phyloP scores from a whole-genome alignment of 176 grass and related monocot genomes.

The Oryza brachyantha region DNA sequence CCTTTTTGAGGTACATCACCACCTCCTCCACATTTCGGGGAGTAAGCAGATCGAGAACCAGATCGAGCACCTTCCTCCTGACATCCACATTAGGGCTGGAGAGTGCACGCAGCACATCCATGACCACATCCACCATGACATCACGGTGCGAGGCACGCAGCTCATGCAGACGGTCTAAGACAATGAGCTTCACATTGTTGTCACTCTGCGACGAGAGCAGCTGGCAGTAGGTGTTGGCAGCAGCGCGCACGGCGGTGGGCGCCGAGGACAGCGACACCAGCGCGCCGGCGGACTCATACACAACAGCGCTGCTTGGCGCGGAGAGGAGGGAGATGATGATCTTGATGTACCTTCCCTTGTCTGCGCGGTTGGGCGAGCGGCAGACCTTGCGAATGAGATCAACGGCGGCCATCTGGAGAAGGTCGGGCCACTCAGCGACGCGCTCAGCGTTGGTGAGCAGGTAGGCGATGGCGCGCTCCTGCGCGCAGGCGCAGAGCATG shows the following conservation, averaged over 20 bases:
- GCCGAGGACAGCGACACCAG: slow-evolving; percentile 61
- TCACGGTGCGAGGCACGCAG: slow-evolving; percentile 49
- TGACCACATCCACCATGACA: slow-evolving; percentile 61
- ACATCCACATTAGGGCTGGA: slow-evolving; percentile 62
- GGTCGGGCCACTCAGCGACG: slow-evolving; percentile 50
- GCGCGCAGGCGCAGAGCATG: slow-evolving; percentile 47
- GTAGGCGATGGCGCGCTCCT: slow-evolving; percentile 56
- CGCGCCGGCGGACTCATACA: slow-evolving; percentile 52
- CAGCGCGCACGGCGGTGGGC: slow-evolving; percentile 49
- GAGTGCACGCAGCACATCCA: slow-evolving; percentile 54
- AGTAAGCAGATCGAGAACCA: slow-evolving; percentile 62
- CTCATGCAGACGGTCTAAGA: slow-evolving; percentile 59
- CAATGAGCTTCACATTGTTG: slow-evolving; percentile 69
- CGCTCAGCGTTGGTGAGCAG: slow-evolving; percentile 49
- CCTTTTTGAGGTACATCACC: slow-evolving; percentile 61
- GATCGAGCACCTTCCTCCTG: slow-evolving; percentile 57
- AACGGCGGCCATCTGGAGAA: slow-evolving; percentile 62
- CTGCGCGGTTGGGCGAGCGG: slow-evolving; percentile 25
- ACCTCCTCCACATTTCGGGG: slow-evolving; percentile 61
- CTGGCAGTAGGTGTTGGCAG: slow-evolving; percentile 63
- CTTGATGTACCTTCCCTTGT: slow-evolving; percentile 70
- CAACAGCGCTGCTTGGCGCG: slow-evolving; percentile 29
- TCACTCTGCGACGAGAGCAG: slow-evolving; percentile 63
- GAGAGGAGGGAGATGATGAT: slow-evolving; percentile 57
- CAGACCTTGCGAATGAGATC: slow-evolving; percentile 64